Percentiles rank a stretch among this genome's conserved stretches.
Conservation (phyloP, 352 stramenopile species). For the Poterioochromonas sp. region DNA sequence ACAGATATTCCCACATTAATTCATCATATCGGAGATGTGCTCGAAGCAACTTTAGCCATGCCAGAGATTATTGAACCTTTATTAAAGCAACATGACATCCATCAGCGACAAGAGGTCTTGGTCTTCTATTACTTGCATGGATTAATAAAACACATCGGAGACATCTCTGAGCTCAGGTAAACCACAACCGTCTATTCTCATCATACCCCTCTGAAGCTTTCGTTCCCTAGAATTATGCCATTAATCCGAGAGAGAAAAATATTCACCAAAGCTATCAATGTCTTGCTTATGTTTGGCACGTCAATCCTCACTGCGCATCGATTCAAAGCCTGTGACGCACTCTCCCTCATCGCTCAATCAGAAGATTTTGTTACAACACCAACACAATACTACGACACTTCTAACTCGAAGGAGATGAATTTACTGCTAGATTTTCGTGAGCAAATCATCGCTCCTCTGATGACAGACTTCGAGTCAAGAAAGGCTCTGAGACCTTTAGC, state of each 20-base stretch:
- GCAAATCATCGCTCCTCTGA: neutral
- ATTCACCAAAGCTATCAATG: neutral
- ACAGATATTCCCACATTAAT: conserved; percentile 4
- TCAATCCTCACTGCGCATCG: neutral
- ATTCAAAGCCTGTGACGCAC: neutral
- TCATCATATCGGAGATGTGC: conserved; percentile 6
- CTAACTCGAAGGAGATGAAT: neutral
- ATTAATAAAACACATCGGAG: neutral
- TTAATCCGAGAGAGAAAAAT: neutral
- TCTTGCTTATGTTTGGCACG: neutral
- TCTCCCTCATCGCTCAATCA: neutral
- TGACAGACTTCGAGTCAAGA: neutral
- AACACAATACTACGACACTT: neutral
- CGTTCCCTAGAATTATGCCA: conserved; percentile 16
- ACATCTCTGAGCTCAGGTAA: conserved; percentile 8
- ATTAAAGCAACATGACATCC: neutral
- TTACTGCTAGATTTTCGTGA: neutral
- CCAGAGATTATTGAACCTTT: neutral
- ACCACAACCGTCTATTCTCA: neutral
- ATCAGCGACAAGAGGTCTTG: conserved; percentile 24
- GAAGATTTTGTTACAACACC: conserved; percentile 9
- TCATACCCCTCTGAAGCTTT: neutral
- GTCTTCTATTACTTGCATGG: conserved; percentile 31
- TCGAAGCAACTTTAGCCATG: neutral
- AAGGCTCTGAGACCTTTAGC: neutral